Evolutionary conservation across 140 eudicot species (phyloP), one percentile per base, ranked within the genome.

Genomic region (Ambrosia hybrid): DNA sequence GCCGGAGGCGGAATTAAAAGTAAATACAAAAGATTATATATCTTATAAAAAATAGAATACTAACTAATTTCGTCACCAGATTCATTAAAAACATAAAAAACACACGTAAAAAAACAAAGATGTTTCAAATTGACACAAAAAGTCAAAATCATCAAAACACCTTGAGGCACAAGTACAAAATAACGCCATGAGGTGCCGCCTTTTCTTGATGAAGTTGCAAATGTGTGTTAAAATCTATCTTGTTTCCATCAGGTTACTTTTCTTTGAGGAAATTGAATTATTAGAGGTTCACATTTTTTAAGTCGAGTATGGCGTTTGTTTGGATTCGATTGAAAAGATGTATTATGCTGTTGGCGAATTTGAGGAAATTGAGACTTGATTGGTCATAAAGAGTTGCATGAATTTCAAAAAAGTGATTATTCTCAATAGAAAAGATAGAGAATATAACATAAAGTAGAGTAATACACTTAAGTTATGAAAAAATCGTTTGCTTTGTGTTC

Each of bases 401-500:
- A 59, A 43, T 46, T 68, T 46, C 52, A 67, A 58, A 39, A 64
- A 36, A 48, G 59, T 9, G 36, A 16, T 16, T 26, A 45, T 59
- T 76, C 33, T 48, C 37, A 8, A 17, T 49, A 45, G 39, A 57
- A 68, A 52, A 10, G 17, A 68, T 76, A 11, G 45, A 56, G 62
- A 75, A 76, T 67, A 67, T 66, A 75, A 38, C 48, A 52, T 52
- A 74, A 56, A 51, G 72, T 64, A 51, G 72, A 51, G 12, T 66
- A 57, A 58, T 41, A 34, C 43, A 15, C 58, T 5, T 75, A 57
- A 57, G 57, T 52, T 43, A 46, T 34, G 78, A 78, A 81, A 78
- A 61, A 81, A 68, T 57, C 53, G 86, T 81, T 84, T 43, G 48
- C 73, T 65, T 60, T 70, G 75, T 66, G 67, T 71, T 79, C 81